These are phyloP conservation scores for Elaeis guineensis DNA, from an alignment of 176 grass and related monocot species.

Conservation along the genomic window DNA sequence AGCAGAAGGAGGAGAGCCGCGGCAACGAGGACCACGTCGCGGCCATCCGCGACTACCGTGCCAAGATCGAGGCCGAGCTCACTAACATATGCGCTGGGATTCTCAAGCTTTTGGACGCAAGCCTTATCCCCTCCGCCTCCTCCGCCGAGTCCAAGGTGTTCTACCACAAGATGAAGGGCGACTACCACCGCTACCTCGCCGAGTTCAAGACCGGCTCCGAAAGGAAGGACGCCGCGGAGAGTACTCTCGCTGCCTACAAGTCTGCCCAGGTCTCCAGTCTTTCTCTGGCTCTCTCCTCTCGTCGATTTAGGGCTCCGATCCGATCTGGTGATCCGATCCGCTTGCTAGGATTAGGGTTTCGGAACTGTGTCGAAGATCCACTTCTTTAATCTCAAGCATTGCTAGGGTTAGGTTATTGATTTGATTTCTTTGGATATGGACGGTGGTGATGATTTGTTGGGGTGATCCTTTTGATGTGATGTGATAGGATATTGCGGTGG, in stretches of 20 bases:
- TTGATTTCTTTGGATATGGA: not conserved
- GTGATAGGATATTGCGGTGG: not conserved
- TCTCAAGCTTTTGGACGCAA: not conserved
- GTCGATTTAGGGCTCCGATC: not conserved
- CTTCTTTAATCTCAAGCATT: not conserved
- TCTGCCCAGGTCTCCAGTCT: slow-evolving; percentile 5
- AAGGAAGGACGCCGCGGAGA: slow-evolving; percentile 2
- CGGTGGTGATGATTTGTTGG: too few species aligned
- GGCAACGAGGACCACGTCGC: slow-evolving; percentile 9
- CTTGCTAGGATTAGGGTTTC: not conserved
- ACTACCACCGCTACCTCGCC: slow-evolving; percentile 18
- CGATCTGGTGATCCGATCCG: not conserved
- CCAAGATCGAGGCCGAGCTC: slow-evolving; percentile 20
- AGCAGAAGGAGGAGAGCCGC: slow-evolving; percentile 10
- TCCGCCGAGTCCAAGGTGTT: slow-evolving; percentile 2
- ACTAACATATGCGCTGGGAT: slow-evolving; percentile 3
- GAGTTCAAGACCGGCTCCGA: slow-evolving; percentile 12
- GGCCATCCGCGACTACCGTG: slow-evolving; percentile 6
- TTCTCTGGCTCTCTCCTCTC: not conserved
- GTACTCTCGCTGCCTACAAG: slow-evolving; percentile 8
- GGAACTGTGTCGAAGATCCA: not conserved
- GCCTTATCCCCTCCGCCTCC: slow-evolving; percentile 2
- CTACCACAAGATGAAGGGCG: slow-evolving; percentile 20
- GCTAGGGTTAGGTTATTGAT: not conserved
- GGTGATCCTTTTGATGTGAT: not conserved